Conservation (phyloP, 2,329 filamentous ascomycete genomes). For the Dactylonectria estremocensis region DNA sequence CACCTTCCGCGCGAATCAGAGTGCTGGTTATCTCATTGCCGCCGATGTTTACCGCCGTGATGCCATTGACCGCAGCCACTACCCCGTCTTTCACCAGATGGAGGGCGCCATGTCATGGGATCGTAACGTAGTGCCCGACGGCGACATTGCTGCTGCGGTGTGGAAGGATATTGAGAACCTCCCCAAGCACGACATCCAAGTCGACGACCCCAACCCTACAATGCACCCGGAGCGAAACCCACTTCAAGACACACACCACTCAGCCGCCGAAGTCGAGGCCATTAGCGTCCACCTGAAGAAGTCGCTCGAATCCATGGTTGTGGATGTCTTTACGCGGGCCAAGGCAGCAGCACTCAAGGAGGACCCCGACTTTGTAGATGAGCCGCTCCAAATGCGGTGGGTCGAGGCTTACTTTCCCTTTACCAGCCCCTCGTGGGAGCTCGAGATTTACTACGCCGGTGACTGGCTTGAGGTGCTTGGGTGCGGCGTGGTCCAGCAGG, state of each 20-base stretch:
- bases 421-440: constrained; percentile 94
- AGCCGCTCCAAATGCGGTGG: constrained; percentile 91
- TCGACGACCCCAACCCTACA: constrained; percentile 87
- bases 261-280: constrained; percentile 83
- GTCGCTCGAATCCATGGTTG: constrained; percentile 90
- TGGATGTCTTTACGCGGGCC: constrained; percentile 88
- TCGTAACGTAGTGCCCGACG: constrained; percentile 70
- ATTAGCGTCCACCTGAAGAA: constrained; percentile 89
- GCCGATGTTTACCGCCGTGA: constrained; percentile 97
- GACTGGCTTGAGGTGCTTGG: constrained; percentile 97
- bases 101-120: constrained; percentile 95
- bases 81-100: constrained; percentile 99
- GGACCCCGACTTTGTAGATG: constrained; percentile 67
- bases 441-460: constrained; percentile 94
- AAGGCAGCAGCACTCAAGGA: constrained; percentile 73
- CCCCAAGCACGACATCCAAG: constrained; percentile 80
- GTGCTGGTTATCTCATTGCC: constrained; percentile 88
- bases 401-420: constrained; percentile 98
- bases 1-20: constrained; percentile 80
- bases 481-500: constrained; percentile 90
- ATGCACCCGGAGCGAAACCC: constrained; percentile 87
- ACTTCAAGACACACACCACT: constrained; percentile 80
- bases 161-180: constrained; percentile 79
- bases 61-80: constrained; percentile 94
- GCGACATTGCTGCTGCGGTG: constrained; percentile 76